These are phyloP conservation scores for Phytophthora pini DNA, from an alignment of 352 stramenopile genomes.

Conservation along the genomic window DNA sequence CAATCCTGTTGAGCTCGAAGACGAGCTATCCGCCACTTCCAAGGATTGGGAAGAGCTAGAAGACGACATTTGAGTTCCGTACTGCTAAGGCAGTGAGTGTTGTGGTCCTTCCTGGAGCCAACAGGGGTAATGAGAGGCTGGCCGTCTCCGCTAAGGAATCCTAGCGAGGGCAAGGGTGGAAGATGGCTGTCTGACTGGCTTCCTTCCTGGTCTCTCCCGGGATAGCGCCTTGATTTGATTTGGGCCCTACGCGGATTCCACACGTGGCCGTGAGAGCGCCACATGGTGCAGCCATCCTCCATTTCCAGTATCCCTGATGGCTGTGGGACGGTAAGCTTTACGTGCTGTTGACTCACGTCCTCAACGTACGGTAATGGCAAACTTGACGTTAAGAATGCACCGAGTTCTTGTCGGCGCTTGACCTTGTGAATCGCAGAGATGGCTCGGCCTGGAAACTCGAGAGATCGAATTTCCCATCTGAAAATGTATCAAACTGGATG, in stretches of 20 bases:
- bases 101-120: constrained; percentile 3
- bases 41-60: constrained; percentile 11
- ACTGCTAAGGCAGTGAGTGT: too few relatives aligned
- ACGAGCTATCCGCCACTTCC: constrained; percentile 1
- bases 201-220: constrained; percentile 16
- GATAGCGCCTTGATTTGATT: constrained; percentile 22
- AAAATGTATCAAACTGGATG: background rate
- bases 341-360: constrained; percentile 12
- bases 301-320: background rate
- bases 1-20: constrained; percentile 15
- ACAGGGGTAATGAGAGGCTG: constrained; percentile 19
- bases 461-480: constrained; percentile 11
- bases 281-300: constrained; percentile 9
- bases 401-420: background rate
- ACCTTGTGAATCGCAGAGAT: background rate
- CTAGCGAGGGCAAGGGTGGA: constrained; percentile 20
- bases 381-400: background rate
- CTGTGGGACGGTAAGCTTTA: constrained; percentile 4
- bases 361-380: background rate
- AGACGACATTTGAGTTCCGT: constrained; percentile 8
- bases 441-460: background rate
- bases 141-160: constrained; percentile 16
- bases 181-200: constrained; percentile 20
- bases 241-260: constrained; percentile 3
- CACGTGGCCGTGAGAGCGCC: constrained; percentile 1